A percentile compares a stretch with the other conserved stretches of the same genome.
Evolutionary conservation across 1,284 basidiomycete genomes (phyloP).

Genomic region (Boletus holoroseus): DNA sequence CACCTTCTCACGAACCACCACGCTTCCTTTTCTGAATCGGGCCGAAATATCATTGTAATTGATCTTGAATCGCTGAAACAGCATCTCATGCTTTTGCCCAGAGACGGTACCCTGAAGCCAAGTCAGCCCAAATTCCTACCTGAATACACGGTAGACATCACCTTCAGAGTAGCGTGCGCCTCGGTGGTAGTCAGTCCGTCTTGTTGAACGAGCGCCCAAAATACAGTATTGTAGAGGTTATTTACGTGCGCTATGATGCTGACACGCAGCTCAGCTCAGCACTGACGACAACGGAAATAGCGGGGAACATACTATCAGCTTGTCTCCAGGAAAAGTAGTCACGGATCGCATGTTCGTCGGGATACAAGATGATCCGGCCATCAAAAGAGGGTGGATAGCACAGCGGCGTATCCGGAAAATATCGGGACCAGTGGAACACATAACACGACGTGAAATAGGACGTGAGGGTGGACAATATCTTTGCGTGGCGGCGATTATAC

Average conservation of each 20-base stretch:
- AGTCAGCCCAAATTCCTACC: background rate
- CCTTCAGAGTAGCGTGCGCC: conserved; percentile 76
- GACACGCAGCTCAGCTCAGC: conserved; percentile 23
- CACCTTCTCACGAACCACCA: conserved; percentile 62
- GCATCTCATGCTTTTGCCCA: conserved; percentile 85
- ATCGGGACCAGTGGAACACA: conserved; percentile 78
- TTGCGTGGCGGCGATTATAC: conserved; percentile 83
- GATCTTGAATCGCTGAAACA: conserved; percentile 76
- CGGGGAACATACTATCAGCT: conserved; percentile 72
- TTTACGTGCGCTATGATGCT: conserved; percentile 83
- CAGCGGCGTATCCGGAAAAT: conserved; percentile 70
- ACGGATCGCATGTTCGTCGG: conserved; percentile 62
- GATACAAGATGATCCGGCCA: conserved; percentile 85
- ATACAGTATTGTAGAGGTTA: conserved; percentile 94
- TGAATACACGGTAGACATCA: background rate
- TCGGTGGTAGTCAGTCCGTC: conserved; percentile 72
- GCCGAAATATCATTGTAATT: conserved; percentile 82
- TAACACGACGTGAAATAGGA: conserved; percentile 93
- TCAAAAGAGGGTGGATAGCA: conserved; percentile 89
- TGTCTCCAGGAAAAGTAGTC: conserved; percentile 98
- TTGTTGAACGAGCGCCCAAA: conserved; percentile 89
- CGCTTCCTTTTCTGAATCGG: conserved; percentile 82
- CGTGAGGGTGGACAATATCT: conserved; percentile 84
- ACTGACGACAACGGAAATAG: background rate
- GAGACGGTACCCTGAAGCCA: conserved; percentile 73